Conservation (phyloP, 805 yeast species). For the Candida montana region DNA sequence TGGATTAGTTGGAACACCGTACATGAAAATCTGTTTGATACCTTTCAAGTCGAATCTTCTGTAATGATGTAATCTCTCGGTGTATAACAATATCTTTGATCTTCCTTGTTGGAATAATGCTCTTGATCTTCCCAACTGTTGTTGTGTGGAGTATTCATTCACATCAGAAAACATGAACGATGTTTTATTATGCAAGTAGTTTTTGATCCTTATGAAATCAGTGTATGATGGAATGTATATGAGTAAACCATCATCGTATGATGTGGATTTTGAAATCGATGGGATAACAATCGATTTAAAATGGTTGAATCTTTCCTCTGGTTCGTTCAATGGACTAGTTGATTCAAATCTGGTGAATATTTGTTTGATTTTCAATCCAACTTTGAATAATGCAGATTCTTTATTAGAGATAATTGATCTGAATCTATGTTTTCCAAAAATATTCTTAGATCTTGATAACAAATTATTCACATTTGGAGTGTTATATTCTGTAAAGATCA, state of each 20-base stretch:
- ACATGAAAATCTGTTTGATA: conserved; percentile 75
- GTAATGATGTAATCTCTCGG: conserved; percentile 91
- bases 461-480: conserved; percentile 80
- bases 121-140: conserved; percentile 68
- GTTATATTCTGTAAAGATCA: conserved; percentile 66
- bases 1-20: conserved; percentile 83
- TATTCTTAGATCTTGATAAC: conserved; percentile 44
- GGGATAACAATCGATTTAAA: conserved; percentile 75
- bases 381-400: conserved; percentile 52
- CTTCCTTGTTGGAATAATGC: conserved; percentile 60
- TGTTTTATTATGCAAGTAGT: conserved; percentile 52
- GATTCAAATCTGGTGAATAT: conserved; percentile 67
- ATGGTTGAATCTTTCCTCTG: conserved; percentile 76
- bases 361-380: conserved; percentile 64
- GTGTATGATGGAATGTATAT: conserved; percentile 81
- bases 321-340: conserved; percentile 54
- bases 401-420: conserved; percentile 40
- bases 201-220: conserved; percentile 76
- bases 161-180: conserved; percentile 61
- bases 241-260: conserved; percentile 67
- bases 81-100: conserved; percentile 70
- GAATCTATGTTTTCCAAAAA: conserved; percentile 57
- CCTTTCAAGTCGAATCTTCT: conserved; percentile 83
- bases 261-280: conserved; percentile 53
- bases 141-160: conserved; percentile 76